phyloP scores from a whole-genome alignment of 805 yeast species.

The Brettanomyces nanus region DNA sequence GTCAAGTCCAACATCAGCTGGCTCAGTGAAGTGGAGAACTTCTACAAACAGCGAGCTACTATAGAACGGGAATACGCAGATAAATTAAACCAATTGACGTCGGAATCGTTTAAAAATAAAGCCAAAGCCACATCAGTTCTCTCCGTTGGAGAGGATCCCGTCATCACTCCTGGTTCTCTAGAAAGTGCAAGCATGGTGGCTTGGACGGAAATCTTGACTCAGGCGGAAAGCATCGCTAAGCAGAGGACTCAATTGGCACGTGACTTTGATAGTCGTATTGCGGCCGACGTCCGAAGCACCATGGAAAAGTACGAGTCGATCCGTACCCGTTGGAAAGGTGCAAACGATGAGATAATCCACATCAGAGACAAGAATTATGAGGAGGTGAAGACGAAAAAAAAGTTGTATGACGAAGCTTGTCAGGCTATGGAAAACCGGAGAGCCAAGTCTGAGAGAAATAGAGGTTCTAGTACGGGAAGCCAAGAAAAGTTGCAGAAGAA shows the following conservation, averaged over 20 bases:
- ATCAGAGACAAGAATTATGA: constrained; percentile 41
- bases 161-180: constrained; percentile 88
- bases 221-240: constrained; percentile 70
- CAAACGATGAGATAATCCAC: constrained; percentile 50
- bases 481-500: constrained; percentile 50
- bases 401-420: constrained; percentile 75
- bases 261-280: constrained; percentile 52
- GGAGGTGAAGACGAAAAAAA: constrained; percentile 58
- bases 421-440: constrained; percentile 73
- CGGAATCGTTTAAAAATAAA: constrained; percentile 68
- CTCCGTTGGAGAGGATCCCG: constrained; percentile 87
- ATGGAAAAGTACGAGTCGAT: constrained; percentile 46
- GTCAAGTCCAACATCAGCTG: constrained; percentile 62
- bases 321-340: constrained; percentile 44
- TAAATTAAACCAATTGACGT: constrained; percentile 53
- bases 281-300: constrained; percentile 50
- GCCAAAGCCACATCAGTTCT: constrained; percentile 57
- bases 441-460: constrained; percentile 55
- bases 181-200: constrained; percentile 82
- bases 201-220: constrained; percentile 82
- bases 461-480: constrained; percentile 39
- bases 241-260: constrained; percentile 53
- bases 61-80: constrained; percentile 79
- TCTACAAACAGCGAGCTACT: constrained; percentile 73
- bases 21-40: constrained; percentile 70